Evolutionary conservation across 257 asterid species (phyloP).

Genomic region (Echium plantagineum): DNA sequence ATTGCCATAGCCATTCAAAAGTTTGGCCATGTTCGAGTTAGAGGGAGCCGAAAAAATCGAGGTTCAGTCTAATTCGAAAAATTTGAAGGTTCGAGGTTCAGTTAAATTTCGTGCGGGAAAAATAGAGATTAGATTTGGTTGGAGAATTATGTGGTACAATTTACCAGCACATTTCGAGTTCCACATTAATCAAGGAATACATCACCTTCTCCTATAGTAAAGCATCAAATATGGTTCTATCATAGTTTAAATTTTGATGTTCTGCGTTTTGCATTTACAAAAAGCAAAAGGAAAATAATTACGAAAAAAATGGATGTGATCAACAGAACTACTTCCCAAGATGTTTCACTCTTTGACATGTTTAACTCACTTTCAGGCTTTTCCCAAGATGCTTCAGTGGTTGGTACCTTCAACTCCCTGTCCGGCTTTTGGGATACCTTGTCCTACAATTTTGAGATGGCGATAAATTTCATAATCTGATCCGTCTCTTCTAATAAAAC

Average conservation of each 20-base stretch:
- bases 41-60: too few species aligned
- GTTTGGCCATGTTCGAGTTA: too few species aligned
- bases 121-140: too few species aligned
- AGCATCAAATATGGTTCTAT: constrained; percentile 9
- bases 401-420: constrained; percentile 16
- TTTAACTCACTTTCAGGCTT: constrained; percentile 13
- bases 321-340: constrained; percentile 32
- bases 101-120: too few species aligned
- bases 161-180: too few species aligned
- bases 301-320: constrained; percentile 26
- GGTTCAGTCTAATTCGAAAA: too few species aligned
- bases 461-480: too few species aligned
- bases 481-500: too few species aligned
- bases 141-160: too few species aligned
- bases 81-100: too few species aligned
- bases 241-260: constrained; percentile 51
- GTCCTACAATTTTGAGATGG: constrained; percentile 35
- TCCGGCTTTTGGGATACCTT: constrained; percentile 3
- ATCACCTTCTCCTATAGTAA: background rate
- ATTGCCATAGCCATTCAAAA: too few species aligned
- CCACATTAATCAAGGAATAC: too few species aligned
- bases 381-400: constrained; percentile 26
- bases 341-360: constrained; percentile 17
- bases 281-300: constrained; percentile 31
- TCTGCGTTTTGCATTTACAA: constrained; percentile 56